These are phyloP conservation scores for Ogataea thermomethanolica DNA, from an alignment of 805 yeast genomes.

Conservation along the genomic window DNA sequence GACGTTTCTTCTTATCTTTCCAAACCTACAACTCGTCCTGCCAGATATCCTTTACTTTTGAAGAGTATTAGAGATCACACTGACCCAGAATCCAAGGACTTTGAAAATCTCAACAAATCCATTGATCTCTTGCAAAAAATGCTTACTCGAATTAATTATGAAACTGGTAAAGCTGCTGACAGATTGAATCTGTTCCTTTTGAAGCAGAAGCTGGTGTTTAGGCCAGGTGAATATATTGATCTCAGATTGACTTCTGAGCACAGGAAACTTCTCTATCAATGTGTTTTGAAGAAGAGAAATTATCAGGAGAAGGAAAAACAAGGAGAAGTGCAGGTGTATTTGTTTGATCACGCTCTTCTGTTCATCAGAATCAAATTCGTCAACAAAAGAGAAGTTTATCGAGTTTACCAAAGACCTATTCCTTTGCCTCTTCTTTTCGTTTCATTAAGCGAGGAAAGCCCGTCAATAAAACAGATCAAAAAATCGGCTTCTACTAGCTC, in stretches of 20 bases:
- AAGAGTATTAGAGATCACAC: conserved; percentile 83
- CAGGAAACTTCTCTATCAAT: conserved; percentile 75
- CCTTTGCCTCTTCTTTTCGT: conserved; percentile 73
- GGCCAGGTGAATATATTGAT: conserved; percentile 81
- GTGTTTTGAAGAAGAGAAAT: conserved; percentile 68
- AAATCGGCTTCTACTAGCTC: conserved; percentile 38
- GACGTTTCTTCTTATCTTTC: conserved; percentile 91
- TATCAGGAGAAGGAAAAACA: conserved; percentile 64
- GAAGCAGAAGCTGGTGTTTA: conserved; percentile 77
- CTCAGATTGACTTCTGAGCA: conserved; percentile 79
- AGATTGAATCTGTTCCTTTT: conserved; percentile 83
- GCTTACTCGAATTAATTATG: conserved; percentile 74
- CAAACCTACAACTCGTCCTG: conserved; percentile 94
- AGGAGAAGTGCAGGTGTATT: conserved; percentile 79
- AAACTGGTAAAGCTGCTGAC: conserved; percentile 92
- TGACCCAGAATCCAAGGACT: conserved; percentile 69
- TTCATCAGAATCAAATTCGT: conserved; percentile 83
- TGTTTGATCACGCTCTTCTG: conserved; percentile 83
- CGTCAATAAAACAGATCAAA: conserved; percentile 48
- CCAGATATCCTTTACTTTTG: conserved; percentile 83
- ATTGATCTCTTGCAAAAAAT: conserved; percentile 71
- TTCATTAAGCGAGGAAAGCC: conserved; percentile 76
- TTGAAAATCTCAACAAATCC: conserved; percentile 64
- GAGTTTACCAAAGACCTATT: conserved; percentile 86
- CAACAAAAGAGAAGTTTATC: conserved; percentile 85